Conservation (phyloP, 805 yeast genomes). For the Saccharomycopsis oosterbeekiorum region DNA sequence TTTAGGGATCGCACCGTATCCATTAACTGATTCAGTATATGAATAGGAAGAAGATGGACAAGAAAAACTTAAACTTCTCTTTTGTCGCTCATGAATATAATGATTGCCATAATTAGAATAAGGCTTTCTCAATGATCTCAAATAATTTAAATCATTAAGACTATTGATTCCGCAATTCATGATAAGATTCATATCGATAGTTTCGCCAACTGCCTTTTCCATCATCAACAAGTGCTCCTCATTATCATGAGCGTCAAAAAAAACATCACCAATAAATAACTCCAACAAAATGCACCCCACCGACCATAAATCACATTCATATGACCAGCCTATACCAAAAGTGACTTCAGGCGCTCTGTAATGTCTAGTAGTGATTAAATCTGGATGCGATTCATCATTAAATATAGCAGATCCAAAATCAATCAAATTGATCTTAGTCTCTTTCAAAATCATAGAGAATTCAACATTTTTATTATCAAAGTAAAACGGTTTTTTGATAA, state of each 20-base stretch:
- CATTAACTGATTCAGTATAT: constrained; percentile 4
- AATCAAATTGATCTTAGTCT: constrained; percentile 79
- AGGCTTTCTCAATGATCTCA: constrained; percentile 7
- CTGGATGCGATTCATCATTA: constrained; percentile 86
- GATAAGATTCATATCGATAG: constrained; percentile 33
- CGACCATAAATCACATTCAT: constrained; percentile 96
- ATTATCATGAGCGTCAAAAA: constrained; percentile 92
- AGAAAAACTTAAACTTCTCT: constrained; percentile 3
- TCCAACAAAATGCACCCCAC: constrained; percentile 91
- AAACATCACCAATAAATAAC: constrained; percentile 84
- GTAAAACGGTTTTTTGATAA: constrained; percentile 25
- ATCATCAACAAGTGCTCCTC: constrained; percentile 92
- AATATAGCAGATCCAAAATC: constrained; percentile 98
- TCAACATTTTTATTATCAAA: neutral
- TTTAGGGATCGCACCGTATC: constrained; percentile 15
- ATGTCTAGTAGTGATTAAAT: constrained; percentile 89
- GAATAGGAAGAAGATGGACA: neutral
- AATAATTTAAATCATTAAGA: neutral
- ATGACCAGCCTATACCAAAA: constrained; percentile 92
- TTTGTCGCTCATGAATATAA: neutral
- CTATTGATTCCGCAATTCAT: constrained; percentile 21
- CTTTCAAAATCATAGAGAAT: constrained; percentile 42
- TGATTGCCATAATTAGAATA: constrained; percentile 12
- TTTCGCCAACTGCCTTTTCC: constrained; percentile 62
- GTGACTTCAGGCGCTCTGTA: constrained; percentile 96